phyloP scores from a whole-genome alignment of 306 rosid species.

The Vachellia pachyceras region DNA sequence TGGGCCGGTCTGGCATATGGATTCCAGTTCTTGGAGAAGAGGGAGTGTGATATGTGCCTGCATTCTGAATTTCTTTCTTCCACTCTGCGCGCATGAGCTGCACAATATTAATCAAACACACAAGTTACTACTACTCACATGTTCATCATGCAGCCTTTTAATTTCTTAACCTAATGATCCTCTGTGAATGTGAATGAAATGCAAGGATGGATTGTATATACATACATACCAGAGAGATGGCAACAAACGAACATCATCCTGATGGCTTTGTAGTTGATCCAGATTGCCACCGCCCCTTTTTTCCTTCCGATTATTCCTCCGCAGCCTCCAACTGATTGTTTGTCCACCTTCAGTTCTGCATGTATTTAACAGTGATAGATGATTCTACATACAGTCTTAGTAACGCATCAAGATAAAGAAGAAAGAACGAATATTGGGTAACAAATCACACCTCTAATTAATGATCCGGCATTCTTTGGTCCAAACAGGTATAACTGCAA shows the following conservation, averaged over 20 bases:
- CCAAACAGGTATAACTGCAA: slow-evolving; percentile 80
- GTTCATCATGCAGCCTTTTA: background rate
- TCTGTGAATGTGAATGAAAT: background rate
- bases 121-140: background rate
- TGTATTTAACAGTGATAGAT: background rate
- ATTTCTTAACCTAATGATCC: background rate
- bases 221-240: slow-evolving; percentile 67
- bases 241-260: slow-evolving; percentile 70
- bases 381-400: background rate
- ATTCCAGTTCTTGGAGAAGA: slow-evolving; percentile 64
- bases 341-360: slow-evolving; percentile 65
- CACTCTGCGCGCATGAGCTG: slow-evolving; percentile 73
- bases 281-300: slow-evolving; percentile 82
- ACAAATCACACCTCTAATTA: slow-evolving; percentile 51
- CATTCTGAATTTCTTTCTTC: slow-evolving; percentile 68
- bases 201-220: background rate
- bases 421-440: background rate
- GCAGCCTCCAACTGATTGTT: slow-evolving; percentile 58
- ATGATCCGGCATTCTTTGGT: slow-evolving; percentile 54
- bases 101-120: background rate
- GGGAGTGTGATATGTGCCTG: slow-evolving; percentile 61
- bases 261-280: slow-evolving; percentile 68
- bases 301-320: slow-evolving; percentile 80
- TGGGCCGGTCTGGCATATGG: slow-evolving; percentile 65
- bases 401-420: background rate